Conservation (phyloP, 371 early-diverging fungal genomes). For the Sporodiniella umbellata region DNA sequence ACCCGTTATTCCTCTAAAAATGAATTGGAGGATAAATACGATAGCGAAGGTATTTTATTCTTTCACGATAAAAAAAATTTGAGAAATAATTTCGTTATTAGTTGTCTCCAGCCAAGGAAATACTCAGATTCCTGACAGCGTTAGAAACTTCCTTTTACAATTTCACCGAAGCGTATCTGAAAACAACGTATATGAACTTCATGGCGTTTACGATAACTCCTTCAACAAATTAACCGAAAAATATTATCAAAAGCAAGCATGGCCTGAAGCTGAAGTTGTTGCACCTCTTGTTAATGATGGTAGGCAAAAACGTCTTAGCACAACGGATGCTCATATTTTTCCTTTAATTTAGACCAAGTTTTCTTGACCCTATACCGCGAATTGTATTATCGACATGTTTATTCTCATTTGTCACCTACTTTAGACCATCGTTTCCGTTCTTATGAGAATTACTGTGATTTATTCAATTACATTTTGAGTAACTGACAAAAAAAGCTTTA, state of each 20-base stretch:
- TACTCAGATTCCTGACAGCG: constrained; percentile 74
- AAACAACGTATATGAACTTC: constrained; percentile 81
- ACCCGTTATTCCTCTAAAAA: constrained; percentile 44
- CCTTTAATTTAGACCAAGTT: constrained; percentile 61
- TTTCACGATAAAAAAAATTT: not conserved
- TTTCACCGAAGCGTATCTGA: constrained; percentile 78
- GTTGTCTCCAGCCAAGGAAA: constrained; percentile 40
- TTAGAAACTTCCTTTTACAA: constrained; percentile 80
- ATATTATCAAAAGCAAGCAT: constrained; percentile 83
- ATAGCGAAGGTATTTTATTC: constrained; percentile 34
- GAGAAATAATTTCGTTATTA: not conserved
- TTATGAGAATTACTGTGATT: constrained; percentile 92
- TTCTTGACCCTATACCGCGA: constrained; percentile 94
- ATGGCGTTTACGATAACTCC: constrained; percentile 84
- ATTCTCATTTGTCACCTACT: constrained; percentile 84
- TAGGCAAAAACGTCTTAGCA: too few relatives aligned
- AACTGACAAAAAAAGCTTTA: too few relatives aligned
- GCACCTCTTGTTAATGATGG: constrained; percentile 84
- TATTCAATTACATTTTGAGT: constrained; percentile 94
- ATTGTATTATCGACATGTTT: constrained; percentile 94
- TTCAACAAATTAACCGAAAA: constrained; percentile 92
- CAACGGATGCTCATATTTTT: not conserved
- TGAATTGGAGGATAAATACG: constrained; percentile 53
- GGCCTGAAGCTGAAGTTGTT: constrained; percentile 90
- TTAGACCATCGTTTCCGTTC: constrained; percentile 89